Conservation (phyloP, 2,329 filamentous ascomycete species). For the Colletotrichum sp. region DNA sequence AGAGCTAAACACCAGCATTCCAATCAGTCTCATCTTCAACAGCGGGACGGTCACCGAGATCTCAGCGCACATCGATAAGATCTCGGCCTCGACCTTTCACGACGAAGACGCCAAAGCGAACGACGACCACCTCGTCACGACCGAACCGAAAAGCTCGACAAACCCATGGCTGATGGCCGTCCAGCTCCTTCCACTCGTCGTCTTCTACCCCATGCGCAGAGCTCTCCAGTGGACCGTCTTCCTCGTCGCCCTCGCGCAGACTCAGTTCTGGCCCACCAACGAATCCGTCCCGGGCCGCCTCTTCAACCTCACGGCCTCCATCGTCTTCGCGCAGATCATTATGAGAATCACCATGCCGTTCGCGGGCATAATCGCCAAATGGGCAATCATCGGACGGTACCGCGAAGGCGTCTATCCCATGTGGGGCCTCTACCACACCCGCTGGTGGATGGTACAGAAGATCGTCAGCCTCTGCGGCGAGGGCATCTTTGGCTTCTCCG, state of each 20-base stretch:
- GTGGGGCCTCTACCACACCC: constrained; percentile 63
- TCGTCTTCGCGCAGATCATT: constrained; percentile 44
- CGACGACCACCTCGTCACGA: constrained; percentile 29
- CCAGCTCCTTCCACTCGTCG: constrained; percentile 53
- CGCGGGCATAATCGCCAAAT: constrained; percentile 56
- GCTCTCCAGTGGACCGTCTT: constrained; percentile 59
- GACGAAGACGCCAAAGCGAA: neutral
- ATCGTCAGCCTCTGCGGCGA: constrained; percentile 52
- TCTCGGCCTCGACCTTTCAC: constrained; percentile 5
- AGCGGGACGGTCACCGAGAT: constrained; percentile 48
- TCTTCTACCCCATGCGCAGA: constrained; percentile 56
- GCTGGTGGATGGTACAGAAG: constrained; percentile 65
- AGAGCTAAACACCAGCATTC: constrained; percentile 51
- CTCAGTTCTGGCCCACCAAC: constrained; percentile 43
- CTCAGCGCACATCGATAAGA: constrained; percentile 38
- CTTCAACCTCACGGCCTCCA: constrained; percentile 50
- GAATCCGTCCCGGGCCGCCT: constrained; percentile 47
- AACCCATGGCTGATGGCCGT: constrained; percentile 51
- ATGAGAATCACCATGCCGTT: constrained; percentile 46
- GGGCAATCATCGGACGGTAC: constrained; percentile 59
- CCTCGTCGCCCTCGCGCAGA: constrained; percentile 49
- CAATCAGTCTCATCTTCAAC: constrained; percentile 57
- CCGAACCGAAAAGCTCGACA: constrained; percentile 51
- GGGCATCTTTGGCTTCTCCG: constrained; percentile 47
- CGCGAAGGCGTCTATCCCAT: constrained; percentile 60